Evolutionary conservation across 352 stramenopile species (phyloP), one percentile per base, ranked within the genome.

Genomic region (Phytophthora europaea): DNA sequence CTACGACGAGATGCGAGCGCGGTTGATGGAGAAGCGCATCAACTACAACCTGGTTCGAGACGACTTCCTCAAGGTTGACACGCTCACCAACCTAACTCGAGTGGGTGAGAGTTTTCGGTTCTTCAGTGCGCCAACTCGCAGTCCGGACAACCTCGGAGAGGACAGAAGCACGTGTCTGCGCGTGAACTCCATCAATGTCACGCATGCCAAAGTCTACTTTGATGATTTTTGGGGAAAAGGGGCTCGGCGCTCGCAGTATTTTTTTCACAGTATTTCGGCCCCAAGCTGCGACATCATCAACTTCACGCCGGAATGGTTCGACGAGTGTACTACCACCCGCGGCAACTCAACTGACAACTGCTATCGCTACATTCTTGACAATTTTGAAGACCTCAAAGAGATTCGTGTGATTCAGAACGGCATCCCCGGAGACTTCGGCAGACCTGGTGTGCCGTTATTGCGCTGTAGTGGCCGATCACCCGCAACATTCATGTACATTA

Each of bases 351-450:
- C 74, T 5, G 59, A 57, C 10, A 48, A 50, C 6, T 90, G 81
- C 36, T 74, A 90, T 33, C 67, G 73, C n/a, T 79, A 88, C 55
- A 88, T 92, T n/a, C 60, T 89, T 6, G 69, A 85, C 57, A 75
- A 88, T 20, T 92, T 89, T 26, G 69, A 85, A 1, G 31, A 65
- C 9, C 70, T 92, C 18, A 60, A 65, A 1, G 31, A 76, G 0
- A 68, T 85, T 28, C 75, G 76, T 3, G 20, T 65, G 18, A 79
- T 86, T 38, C 83, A 89, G 56, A 77, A 65, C 1, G 81, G 72
- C 8, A 55, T 83, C 4, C 68, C 76, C 6, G 66, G 61, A 20
- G 85, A 90, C 45, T 87, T 87, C 34, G 85, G 85, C 1, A 62
- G 65, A 28, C 50, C 58, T 20, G 85, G 85, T 8, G 70, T 79